Percentiles rank a stretch among this genome's conserved stretches.
These are phyloP conservation scores for Afroboletus lepidellus DNA, from an alignment of 1,284 basidiomycete species.

Conservation along the genomic window DNA sequence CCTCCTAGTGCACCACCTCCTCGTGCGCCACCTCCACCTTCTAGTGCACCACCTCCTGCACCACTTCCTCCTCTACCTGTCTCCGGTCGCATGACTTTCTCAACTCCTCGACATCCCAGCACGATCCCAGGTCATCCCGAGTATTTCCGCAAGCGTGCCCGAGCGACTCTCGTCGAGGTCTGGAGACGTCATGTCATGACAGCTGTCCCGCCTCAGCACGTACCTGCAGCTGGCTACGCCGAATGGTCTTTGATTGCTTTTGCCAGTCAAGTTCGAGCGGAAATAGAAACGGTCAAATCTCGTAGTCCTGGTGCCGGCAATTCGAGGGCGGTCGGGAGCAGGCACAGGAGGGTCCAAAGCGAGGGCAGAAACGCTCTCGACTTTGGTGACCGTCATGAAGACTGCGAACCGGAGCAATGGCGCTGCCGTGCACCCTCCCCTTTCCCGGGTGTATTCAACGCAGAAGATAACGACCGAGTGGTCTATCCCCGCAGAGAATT, in stretches of 20 bases:
- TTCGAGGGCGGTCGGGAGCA: constrained; percentile 1
- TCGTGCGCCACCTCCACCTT: constrained; percentile 24
- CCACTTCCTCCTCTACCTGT: constrained; percentile 26
- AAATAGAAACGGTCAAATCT: constrained; percentile 18
- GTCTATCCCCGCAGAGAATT: constrained; percentile 29
- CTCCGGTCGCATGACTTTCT: constrained; percentile 10
- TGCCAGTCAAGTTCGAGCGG: constrained; percentile 14
- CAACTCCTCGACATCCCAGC: constrained; percentile 5
- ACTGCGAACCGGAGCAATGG: constrained; percentile 8
- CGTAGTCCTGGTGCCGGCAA: neutral
- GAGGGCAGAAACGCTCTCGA: constrained; percentile 33
- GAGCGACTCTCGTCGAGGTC: constrained; percentile 72
- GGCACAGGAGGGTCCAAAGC: constrained; percentile 23
- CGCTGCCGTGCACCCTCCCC: constrained; percentile 26
- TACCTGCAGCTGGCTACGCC: constrained; percentile 29
- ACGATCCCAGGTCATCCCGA: constrained; percentile 29
- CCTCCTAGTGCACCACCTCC: constrained; percentile 29
- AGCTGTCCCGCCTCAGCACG: constrained; percentile 37
- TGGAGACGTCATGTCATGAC: constrained; percentile 68
- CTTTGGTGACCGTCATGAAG: constrained; percentile 26
- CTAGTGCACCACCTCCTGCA: constrained; percentile 29
- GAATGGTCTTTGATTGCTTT: constrained; percentile 29
- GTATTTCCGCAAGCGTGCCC: constrained; percentile 62
- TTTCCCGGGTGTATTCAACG: constrained; percentile 10
- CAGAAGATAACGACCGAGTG: constrained; percentile 26